Evolutionary conservation across 495 filamentous ascomycete species (phyloP).

Genomic region (Lepidopterella palustris): DNA sequence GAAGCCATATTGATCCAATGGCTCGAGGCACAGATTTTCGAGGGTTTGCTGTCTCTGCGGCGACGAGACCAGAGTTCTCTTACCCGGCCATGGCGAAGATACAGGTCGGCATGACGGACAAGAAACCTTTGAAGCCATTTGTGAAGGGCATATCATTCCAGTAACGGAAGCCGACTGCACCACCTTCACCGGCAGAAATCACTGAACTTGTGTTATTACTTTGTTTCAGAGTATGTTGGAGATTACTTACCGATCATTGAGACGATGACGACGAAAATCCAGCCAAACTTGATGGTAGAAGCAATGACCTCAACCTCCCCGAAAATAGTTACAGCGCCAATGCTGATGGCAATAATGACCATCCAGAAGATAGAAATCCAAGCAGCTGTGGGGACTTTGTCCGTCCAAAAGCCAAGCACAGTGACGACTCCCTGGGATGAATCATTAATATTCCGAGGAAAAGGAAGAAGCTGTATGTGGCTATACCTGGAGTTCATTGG

Average conservation of each 20-base stretch:
- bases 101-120: constrained; percentile 26
- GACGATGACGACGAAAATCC: constrained; percentile 31
- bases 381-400: constrained; percentile 21
- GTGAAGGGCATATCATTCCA: constrained; percentile 24
- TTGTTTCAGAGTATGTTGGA: too few species aligned
- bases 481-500: constrained; percentile 23
- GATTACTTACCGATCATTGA: constrained; percentile 21
- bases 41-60: constrained; percentile 26
- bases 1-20: constrained; percentile 28
- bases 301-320: constrained; percentile 27
- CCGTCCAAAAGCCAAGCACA: constrained; percentile 28
- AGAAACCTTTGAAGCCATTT: constrained; percentile 31
- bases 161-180: constrained; percentile 29
- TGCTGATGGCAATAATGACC: constrained; percentile 23
- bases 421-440: constrained; percentile 16
- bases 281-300: constrained; percentile 29
- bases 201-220: too few species aligned
- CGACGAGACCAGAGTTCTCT: constrained; percentile 27
- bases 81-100: constrained; percentile 29
- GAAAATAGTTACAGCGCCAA: constrained; percentile 24
- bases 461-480: background rate
- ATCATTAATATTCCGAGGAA: background rate
- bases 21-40: constrained; percentile 26
- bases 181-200: constrained; percentile 23
- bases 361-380: constrained; percentile 29